These are phyloP conservation scores for Oryza glumipatula DNA, from an alignment of 176 grass and related monocot genomes.

Conservation along the genomic window DNA sequence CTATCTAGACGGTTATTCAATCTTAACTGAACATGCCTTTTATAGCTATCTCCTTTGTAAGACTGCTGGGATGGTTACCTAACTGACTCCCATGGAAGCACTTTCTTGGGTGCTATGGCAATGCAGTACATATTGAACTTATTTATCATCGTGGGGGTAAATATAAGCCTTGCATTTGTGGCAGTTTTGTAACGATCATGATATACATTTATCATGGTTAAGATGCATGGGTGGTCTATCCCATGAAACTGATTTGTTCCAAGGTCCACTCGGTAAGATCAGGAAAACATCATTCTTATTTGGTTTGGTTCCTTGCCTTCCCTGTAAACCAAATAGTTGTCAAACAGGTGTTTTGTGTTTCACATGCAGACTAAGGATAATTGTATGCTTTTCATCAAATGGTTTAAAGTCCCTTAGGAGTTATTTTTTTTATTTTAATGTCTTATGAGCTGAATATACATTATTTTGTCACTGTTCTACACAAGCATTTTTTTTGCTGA, in stretches of 20 bases:
- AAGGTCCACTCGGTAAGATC: background rate
- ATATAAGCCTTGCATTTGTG: background rate
- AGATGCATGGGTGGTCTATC: background rate
- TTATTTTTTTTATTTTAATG: background rate
- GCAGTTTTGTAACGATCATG: background rate
- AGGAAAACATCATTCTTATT: background rate
- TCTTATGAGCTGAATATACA: background rate
- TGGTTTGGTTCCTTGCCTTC: background rate
- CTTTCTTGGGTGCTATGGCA: background rate
- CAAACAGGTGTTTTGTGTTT: background rate
- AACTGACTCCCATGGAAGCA: constrained; percentile 13
- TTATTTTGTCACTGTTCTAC: background rate
- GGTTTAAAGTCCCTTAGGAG: constrained; percentile 3
- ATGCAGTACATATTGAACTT: constrained; percentile 15
- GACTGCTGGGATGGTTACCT: constrained; percentile 6
- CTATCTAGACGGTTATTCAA: background rate
- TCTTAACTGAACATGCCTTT: background rate
- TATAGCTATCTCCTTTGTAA: background rate
- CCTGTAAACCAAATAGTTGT: constrained; percentile 1
- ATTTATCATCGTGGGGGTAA: background rate
- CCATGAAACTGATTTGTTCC: background rate
- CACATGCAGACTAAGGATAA: background rate
- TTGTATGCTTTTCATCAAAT: background rate
- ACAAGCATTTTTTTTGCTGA: background rate
- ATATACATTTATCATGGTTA: background rate